Base-by-base conservation (phyloP, 169 alveolate genomes). In the Eimeria falciformis region DNA sequence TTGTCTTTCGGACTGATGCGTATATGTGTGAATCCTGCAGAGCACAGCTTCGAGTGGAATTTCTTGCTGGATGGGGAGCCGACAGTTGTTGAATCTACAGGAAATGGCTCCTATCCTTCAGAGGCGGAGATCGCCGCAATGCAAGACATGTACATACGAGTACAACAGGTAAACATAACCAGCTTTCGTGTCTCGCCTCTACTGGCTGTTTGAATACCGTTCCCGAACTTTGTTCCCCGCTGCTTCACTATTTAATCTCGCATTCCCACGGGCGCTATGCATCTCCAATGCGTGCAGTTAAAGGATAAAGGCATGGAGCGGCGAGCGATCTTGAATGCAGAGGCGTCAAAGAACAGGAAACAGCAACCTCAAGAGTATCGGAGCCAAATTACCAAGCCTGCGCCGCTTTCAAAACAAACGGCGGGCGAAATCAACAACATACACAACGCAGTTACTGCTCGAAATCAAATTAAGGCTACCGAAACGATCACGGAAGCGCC, bases 41-140 rank as follows among this genome's bases (percentile, higher is more conserved):
- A 89, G 62, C 93, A 89, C 71, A 81, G 89, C 46, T 89, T 89
- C 66, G 65, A 73, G 45, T 89, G 93, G 93, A 89, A 77, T 27
- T 89, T 89, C 62, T 40, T 75, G 89, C 50, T 68, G 6, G 82
- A 73, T 68, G 93, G 93, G 14, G 89, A 89, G 79, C 53, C 50
- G 43, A 68, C 69, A 46, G 69, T 50, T 43, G 84, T 89, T 37
- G 93, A 89, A 45, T 37, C 93, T 21, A 37, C 56, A 33, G 93
- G 93, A 21, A 68, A 58, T 40, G 93, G 93, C 25, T 23, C 55
- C 46, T 40, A 21, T 25, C 50, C 93, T 4, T 45, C 77, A 11
- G 93, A 75, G 55, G 93, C 93, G 47, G 93, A 89, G 89, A 89
- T 89, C 11, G 93, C 89, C 5, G 93, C 93, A 27, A 89, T 89